Conservation (phyloP, 768 basidiomycete species). For the Boletus reticuloceps region DNA sequence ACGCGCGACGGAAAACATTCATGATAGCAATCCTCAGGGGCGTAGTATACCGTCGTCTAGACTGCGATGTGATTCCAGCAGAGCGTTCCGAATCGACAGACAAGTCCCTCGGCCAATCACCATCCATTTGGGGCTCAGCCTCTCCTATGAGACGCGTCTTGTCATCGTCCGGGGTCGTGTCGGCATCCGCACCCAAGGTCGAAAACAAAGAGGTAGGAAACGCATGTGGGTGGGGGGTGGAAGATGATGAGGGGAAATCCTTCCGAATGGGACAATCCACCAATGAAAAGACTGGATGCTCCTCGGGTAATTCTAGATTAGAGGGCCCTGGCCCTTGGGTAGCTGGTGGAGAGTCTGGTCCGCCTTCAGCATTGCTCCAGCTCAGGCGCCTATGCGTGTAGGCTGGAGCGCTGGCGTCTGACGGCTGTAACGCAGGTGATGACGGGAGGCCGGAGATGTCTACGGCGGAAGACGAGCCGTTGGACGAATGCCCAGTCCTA, state of each 20-base stretch:
- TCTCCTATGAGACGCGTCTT: slow-evolving; percentile 56
- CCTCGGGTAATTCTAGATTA: slow-evolving; percentile 23
- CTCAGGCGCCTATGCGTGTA: slow-evolving; percentile 55
- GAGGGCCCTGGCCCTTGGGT: slow-evolving; percentile 21
- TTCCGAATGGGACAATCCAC: slow-evolving; percentile 32
- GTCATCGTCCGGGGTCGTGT: slow-evolving; percentile 55
- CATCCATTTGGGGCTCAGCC: slow-evolving; percentile 31
- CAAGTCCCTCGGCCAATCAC: slow-evolving; percentile 24
- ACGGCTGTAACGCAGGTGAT: slow-evolving; percentile 4
- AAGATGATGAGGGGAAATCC: slow-evolving; percentile 41
- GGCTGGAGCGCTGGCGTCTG: slow-evolving; percentile 31
- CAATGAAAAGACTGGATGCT: slow-evolving; percentile 52
- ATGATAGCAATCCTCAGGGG: slow-evolving; percentile 61
- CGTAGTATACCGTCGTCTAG: slow-evolving; percentile 42
- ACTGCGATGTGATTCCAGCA: slow-evolving; percentile 38
- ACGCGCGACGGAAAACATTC: slow-evolving; percentile 59
- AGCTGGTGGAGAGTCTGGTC: slow-evolving; percentile 45
- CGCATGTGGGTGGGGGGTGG: slow-evolving; percentile 43
- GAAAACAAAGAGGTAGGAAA: slow-evolving; percentile 54
- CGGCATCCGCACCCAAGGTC: slow-evolving; percentile 28
- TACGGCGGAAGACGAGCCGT: too few relatives aligned
- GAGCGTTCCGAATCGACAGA: slow-evolving; percentile 49
- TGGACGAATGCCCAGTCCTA: too few relatives aligned
- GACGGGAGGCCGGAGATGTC: too few relatives aligned
- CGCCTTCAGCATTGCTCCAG: slow-evolving; percentile 49